phyloP scores from a whole-genome alignment of 2,329 filamentous ascomycete species.

The Ceratocystis huliohia region DNA sequence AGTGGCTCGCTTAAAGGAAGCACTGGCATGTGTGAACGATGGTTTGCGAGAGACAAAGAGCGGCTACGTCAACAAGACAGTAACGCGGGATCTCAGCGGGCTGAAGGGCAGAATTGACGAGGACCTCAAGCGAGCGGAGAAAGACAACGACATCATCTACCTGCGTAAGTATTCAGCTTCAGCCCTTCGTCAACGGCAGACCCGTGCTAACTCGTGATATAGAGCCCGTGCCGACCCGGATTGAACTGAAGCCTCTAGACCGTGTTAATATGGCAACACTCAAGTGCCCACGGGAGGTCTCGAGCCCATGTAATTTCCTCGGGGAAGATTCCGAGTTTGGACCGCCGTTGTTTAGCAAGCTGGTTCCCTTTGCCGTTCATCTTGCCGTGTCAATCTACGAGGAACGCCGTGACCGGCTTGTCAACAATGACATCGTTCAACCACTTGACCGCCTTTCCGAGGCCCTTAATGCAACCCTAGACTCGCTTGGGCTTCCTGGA shows the following conservation, averaged over 20 bases:
- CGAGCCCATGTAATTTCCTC: slow-evolving; percentile 65
- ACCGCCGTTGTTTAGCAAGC: slow-evolving; percentile 70
- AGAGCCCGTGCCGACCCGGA: slow-evolving; percentile 72
- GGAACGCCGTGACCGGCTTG: slow-evolving; percentile 75
- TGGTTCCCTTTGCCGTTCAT: slow-evolving; percentile 93
- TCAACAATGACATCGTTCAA: slow-evolving; percentile 76
- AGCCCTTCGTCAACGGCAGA: neutral
- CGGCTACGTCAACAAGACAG: slow-evolving; percentile 64
- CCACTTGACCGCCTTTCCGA: slow-evolving; percentile 72
- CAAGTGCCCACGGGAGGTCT: slow-evolving; percentile 68
- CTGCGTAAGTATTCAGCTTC: slow-evolving; percentile 40
- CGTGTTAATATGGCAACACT: slow-evolving; percentile 78
- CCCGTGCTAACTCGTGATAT: slow-evolving; percentile 25
- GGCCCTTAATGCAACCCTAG: slow-evolving; percentile 63
- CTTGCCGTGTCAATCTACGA: slow-evolving; percentile 92
- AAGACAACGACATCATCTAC: slow-evolving; percentile 94
- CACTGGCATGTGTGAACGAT: slow-evolving; percentile 69
- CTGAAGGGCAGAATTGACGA: slow-evolving; percentile 74
- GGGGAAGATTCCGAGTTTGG: slow-evolving; percentile 73
- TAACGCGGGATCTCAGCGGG: slow-evolving; percentile 69
- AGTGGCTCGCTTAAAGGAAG: slow-evolving; percentile 72
- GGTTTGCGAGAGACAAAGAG: slow-evolving; percentile 68
- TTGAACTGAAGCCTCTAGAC: slow-evolving; percentile 73
- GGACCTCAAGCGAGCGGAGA: slow-evolving; percentile 82
- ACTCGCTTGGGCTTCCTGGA: slow-evolving; percentile 76